Percentiles rank a stretch among this genome's conserved stretches.
Conservation (phyloP, 2,329 filamentous ascomycete genomes). For the Whalleya microplaca region DNA sequence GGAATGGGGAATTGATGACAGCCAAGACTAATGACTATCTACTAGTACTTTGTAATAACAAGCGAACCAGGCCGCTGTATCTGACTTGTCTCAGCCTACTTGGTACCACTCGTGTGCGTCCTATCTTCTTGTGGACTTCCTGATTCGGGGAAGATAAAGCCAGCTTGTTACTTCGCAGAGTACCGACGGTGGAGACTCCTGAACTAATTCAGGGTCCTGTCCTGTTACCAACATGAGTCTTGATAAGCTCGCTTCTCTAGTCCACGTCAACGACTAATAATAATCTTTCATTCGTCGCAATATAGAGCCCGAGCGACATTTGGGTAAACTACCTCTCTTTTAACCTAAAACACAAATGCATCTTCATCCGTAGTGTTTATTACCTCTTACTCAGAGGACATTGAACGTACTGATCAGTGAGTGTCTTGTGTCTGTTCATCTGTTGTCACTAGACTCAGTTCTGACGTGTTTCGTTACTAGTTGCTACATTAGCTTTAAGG, state of each 20-base stretch:
- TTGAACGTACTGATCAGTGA: too few relatives aligned
- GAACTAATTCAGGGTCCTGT: too few relatives aligned
- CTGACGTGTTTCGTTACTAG: constrained; percentile 8
- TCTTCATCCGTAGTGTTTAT: too few relatives aligned
- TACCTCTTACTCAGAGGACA: too few relatives aligned
- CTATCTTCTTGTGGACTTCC: constrained; percentile 18
- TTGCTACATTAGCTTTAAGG: constrained; percentile 7
- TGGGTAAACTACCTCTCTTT: neutral
- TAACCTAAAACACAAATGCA: neutral
- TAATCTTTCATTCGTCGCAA: too few relatives aligned
- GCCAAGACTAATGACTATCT: constrained; percentile 20
- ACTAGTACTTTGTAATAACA: constrained; percentile 4
- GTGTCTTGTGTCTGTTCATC: constrained; percentile 3
- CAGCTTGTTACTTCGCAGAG: neutral
- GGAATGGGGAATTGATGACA: constrained; percentile 16
- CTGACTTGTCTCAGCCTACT: constrained; percentile 4
- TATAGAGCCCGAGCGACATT: neutral
- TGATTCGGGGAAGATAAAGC: constrained; percentile 25
- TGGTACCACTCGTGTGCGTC: neutral
- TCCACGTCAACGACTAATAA: too few relatives aligned
- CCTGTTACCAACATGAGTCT: too few relatives aligned
- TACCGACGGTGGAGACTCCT: neutral
- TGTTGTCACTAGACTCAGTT: constrained; percentile 14
- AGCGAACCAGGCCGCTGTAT: constrained; percentile 17
- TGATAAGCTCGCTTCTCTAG: too few relatives aligned